Evolutionary conservation across 83 land plant genomes (phyloP).

Genomic region (Isoetes engelmannii): DNA sequence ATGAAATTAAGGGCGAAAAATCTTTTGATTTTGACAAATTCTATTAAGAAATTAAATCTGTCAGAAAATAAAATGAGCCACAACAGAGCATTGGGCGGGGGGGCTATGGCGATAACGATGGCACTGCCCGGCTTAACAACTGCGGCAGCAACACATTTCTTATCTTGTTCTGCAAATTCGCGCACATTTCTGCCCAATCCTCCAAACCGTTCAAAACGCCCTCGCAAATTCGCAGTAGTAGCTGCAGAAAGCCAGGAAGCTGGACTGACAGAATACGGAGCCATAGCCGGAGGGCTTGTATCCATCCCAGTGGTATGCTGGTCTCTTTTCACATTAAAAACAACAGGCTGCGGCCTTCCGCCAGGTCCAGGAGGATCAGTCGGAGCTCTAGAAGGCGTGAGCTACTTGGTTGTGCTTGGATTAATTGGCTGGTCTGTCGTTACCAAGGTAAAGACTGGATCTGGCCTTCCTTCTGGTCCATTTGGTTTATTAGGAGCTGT

Average conservation of each 20-base stretch:
- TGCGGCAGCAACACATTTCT: too few species aligned
- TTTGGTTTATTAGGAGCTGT: conserved; percentile 89
- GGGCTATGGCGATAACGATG: too few species aligned
- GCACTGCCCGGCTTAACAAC: too few species aligned
- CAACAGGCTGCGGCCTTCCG: conserved; percentile 95
- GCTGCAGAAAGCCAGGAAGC: conserved; percentile 3
- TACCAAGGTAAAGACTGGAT: conserved; percentile 83
- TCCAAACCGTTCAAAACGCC: too few species aligned
- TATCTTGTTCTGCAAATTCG: too few species aligned
- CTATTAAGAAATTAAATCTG: too few species aligned
- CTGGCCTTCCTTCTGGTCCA: conserved; percentile 86
- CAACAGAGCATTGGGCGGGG: too few species aligned
- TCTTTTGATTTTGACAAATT: too few species aligned
- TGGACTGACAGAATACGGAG: conserved; percentile 32
- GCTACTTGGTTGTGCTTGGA: conserved; percentile 71
- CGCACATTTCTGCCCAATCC: too few species aligned
- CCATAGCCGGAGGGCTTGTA: conserved; percentile 60
- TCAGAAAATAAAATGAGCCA: too few species aligned
- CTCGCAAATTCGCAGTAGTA: too few species aligned
- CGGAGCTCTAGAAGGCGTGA: conserved; percentile 88
- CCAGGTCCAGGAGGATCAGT: conserved; percentile 95
- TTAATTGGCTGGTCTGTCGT: conserved; percentile 76
- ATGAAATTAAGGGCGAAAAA: too few species aligned
- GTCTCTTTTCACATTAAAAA: conserved; percentile 88
- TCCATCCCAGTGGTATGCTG: conserved; percentile 75